Base-by-base conservation (phyloP, 768 basidiomycete species). In the Boletus reticulatus region DNA sequence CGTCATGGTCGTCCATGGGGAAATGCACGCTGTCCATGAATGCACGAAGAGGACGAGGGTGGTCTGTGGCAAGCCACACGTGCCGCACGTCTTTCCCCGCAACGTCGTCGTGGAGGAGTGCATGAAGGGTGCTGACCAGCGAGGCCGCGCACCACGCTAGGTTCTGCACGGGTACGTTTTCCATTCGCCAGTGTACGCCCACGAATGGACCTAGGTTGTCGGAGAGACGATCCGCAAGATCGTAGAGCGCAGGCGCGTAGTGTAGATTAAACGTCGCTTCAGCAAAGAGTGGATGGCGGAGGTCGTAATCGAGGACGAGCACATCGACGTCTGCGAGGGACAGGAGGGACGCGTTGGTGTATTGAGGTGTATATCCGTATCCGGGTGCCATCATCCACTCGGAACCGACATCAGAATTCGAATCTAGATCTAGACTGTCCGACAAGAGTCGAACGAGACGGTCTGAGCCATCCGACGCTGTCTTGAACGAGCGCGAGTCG, bases 31-130 rank as follows among this genome's bases (percentile, higher is more conserved):
- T 17, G 6, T 43, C 24, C 20, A 31, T 7, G 31, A 46, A 52
- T 1, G 51, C 27, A 11, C 42, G 6, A 19, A 65, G 60, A 29
- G 56, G 42, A 4, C 45, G 52, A 19, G 81, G 80, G 59, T 82
- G 76, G 62, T 86, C 84, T 22, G 79, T 83, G 3, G 82, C 81
- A 48, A 86, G 72, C 80, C 81, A 86, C 2, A 84, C 74, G 12
- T 73, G 75, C 11, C 62, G 61, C 31, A 83, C 63, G 37, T 56
- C 55, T 4, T 60, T 58, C 14, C 72, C 73, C 13, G 58, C 56
- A 27, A 59, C 57, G 13, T 73, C 55, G 2, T 69, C 57, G n/a
- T 66, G 64, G 24, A 77, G 69, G n/a, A 77, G 50, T 12, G 64
- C 54, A 2, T 63, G 58, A 27, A 86, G 71, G 7, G 73, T 70